Conservation (phyloP, 371 early-diverging fungal genomes). For the Gilbertella persicaria region DNA sequence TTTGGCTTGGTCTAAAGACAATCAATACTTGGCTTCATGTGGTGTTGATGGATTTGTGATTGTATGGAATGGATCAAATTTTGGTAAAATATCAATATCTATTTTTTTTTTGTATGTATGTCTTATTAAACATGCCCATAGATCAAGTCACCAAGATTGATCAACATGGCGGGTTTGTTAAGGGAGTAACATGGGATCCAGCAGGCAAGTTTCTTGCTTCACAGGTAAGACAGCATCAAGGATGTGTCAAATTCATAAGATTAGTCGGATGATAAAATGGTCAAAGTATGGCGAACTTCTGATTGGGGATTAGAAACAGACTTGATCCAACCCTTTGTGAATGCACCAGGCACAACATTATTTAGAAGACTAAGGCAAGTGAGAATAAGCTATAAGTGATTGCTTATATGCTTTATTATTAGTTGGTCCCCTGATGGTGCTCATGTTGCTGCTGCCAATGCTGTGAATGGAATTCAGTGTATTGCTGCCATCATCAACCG, state of each 20-base stretch:
- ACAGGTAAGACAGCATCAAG: conserved; percentile 58
- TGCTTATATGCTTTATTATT: neutral
- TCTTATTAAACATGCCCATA: conserved; percentile 10
- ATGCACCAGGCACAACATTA: conserved; percentile 82
- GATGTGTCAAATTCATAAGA: neutral
- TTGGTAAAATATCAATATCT: conserved; percentile 55
- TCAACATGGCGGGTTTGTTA: conserved; percentile 88
- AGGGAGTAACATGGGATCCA: conserved; percentile 97
- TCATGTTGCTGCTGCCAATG: conserved; percentile 88
- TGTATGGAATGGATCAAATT: conserved; percentile 85
- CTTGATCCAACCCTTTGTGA: conserved; percentile 75
- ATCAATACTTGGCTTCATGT: conserved; percentile 87
- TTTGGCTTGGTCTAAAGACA: conserved; percentile 93
- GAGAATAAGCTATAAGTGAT: neutral
- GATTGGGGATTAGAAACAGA: conserved; percentile 84
- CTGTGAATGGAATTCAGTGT: conserved; percentile 80
- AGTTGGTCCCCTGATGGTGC: conserved; percentile 97
- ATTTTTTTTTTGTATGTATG: neutral
- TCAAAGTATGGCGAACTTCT: conserved; percentile 83
- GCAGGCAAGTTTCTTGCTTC: conserved; percentile 91
- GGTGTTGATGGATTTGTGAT: conserved; percentile 84
- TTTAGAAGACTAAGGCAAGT: conserved; percentile 83
- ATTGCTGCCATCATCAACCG: conserved; percentile 83
- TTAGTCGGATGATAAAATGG: conserved; percentile 90
- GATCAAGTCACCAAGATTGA: conserved; percentile 68